phyloP scores from a whole-genome alignment of 108 stramenopile species.

The Skeletonema potamos region DNA sequence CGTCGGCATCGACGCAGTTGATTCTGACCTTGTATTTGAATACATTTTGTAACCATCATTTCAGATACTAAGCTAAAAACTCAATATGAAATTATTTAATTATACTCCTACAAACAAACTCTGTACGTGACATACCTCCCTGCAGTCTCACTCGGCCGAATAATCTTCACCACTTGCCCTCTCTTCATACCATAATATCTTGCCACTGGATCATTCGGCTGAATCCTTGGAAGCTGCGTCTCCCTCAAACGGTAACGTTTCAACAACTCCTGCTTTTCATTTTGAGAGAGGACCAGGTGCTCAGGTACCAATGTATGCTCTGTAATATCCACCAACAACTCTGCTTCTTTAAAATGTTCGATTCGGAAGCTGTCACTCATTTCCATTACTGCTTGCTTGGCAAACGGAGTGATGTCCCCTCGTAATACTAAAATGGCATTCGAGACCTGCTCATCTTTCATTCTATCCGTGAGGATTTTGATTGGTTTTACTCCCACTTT shows the following conservation, averaged over 20 bases:
- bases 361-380: conserved; percentile 86
- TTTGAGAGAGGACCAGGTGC: conserved; percentile 90
- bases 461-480: conserved; percentile 89
- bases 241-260: conserved; percentile 97
- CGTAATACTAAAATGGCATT: conserved; percentile 91
- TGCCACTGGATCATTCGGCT: conserved; percentile 96
- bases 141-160: conserved; percentile 98
- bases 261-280: conserved; percentile 93
- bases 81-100: background rate
- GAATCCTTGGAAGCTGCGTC: conserved; percentile 98
- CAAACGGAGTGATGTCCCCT: conserved; percentile 92
- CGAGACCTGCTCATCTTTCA: conserved; percentile 79
- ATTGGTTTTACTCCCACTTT: conserved; percentile 94
- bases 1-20: background rate
- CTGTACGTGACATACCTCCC: conserved; percentile 99
- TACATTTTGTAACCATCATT: background rate
- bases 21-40: background rate
- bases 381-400: conserved; percentile 91
- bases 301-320: conserved; percentile 94
- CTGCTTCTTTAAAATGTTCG: conserved; percentile 98
- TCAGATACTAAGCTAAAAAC: background rate
- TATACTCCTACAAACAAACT: conserved; percentile 87
- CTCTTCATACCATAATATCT: conserved; percentile 98
- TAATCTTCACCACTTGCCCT: conserved; percentile 98
- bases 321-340: conserved; percentile 98